Base-by-base conservation (phyloP, 805 yeast species). In the Candida arabinofermentans region DNA sequence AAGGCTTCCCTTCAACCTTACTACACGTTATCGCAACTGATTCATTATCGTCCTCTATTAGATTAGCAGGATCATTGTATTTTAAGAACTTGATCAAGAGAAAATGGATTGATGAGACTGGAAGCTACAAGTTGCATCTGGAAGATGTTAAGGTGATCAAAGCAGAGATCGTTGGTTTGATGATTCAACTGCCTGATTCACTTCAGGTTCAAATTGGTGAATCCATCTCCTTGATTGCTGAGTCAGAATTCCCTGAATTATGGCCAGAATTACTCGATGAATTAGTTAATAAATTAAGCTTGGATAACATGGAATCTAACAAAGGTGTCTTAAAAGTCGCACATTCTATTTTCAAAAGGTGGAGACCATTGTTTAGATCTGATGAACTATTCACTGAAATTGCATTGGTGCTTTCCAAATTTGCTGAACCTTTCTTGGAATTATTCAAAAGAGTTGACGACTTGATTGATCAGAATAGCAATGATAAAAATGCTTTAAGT, bases 121-220 rank as follows among this genome's bases (percentile, higher is more conserved):
- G 99, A 6, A 75, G 74, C 38, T 82, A 93, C 58, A 56, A 80
- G 43, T 67, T 90, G 23, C 71, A 81, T 2, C 45, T 57, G 0
- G 64, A 66, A 5, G 96, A 90, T 56, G 85, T 85, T 2, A 69
- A 63, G 5, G 66, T 81, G 34, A 76, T 93, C 49, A 90, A 90
- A 59, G 42, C 64, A 8, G 93, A 88, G 57, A 86, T 93, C 49
- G 75, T 93, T 38, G 79, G 81, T n/a, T 69, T 90, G 46, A 89
- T 93, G 98, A 82, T 90, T 47, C 62, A 77, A 27, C 68, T 89
- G 38, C 96, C 96, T 5, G 76, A 76, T 37, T 76, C 81, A 50
- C 68, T 93, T 42, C 96, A 91, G 58, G 71, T 81, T n/a, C 99
- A 95, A 67, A 77, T 93, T 38, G 98, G 97, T 40, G 99, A 95